Evolutionary conservation across 345 rosid genomes (phyloP).

Genomic region (Gossypium anomalum): DNA sequence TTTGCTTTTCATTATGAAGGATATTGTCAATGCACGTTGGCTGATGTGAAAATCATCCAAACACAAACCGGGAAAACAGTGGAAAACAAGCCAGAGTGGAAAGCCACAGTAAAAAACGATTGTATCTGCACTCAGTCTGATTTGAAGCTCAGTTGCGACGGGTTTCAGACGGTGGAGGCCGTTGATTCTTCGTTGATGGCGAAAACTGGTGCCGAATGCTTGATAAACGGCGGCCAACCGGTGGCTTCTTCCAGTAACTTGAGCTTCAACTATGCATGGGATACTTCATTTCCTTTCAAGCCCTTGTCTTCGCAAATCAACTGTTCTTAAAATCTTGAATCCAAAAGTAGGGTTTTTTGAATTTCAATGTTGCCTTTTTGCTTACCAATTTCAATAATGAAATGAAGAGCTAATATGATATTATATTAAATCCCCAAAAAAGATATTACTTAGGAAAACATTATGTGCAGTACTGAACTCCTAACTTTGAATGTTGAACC

Average conservation of each 20-base stretch:
- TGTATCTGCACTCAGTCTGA: not conserved
- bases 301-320: not conserved
- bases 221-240: not conserved
- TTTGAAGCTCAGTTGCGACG: not conserved
- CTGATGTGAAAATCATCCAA: not conserved
- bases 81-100: not conserved
- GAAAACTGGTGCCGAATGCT: not conserved
- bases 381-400: no score
- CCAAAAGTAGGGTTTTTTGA: not conserved
- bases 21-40: not conserved
- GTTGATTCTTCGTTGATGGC: not conserved
- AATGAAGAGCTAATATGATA: not conserved
- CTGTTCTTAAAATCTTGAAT: not conserved
- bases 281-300: not conserved
- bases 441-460: no score
- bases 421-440: no score
- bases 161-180: not conserved
- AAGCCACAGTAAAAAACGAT: not conserved
- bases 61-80: not conserved
- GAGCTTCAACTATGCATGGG: conserved; percentile 1
- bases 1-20: not conserved
- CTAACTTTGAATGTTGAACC: no score
- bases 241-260: not conserved
- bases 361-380: not conserved
- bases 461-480: no score